phyloP scores from a whole-genome alignment of 1,284 basidiomycete genomes.

The Leccinum variabile region DNA sequence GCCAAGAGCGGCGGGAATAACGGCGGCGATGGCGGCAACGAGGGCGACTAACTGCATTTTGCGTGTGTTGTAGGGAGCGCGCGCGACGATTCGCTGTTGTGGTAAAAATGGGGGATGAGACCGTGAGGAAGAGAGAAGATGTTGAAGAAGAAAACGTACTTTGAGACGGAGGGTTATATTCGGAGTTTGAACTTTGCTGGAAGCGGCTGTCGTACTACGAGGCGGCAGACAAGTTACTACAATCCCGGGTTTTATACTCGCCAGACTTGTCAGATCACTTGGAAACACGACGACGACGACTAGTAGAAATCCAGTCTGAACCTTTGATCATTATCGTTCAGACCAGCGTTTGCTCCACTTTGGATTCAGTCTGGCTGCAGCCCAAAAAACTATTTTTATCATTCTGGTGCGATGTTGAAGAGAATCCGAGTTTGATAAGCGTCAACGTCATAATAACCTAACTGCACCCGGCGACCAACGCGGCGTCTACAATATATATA shows the following conservation, averaged over 20 bases:
- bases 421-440: neutral
- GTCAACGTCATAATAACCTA: neutral
- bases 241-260: neutral
- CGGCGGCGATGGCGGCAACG: conserved; percentile 45
- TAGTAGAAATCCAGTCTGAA: neutral
- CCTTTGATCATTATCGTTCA: neutral
- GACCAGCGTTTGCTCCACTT: neutral
- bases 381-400: neutral
- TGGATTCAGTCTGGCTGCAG: neutral
- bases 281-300: neutral
- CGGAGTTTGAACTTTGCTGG: conserved; percentile 33
- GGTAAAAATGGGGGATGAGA: neutral
- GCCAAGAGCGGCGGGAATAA: conserved; percentile 46
- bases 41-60: conserved; percentile 55
- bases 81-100: conserved; percentile 19
- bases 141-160: neutral
- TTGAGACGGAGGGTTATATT: conserved; percentile 8
- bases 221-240: neutral
- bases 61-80: conserved; percentile 20
- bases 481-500: no score
- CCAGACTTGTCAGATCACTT: neutral
- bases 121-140: neutral
- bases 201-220: neutral
- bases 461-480: neutral
- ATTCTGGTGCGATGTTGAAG: neutral